A percentile compares a stretch with the other conserved stretches of the same genome.
phyloP scores from a whole-genome alignment of 2,329 filamentous ascomycete species.

The Endothia cerciana region DNA sequence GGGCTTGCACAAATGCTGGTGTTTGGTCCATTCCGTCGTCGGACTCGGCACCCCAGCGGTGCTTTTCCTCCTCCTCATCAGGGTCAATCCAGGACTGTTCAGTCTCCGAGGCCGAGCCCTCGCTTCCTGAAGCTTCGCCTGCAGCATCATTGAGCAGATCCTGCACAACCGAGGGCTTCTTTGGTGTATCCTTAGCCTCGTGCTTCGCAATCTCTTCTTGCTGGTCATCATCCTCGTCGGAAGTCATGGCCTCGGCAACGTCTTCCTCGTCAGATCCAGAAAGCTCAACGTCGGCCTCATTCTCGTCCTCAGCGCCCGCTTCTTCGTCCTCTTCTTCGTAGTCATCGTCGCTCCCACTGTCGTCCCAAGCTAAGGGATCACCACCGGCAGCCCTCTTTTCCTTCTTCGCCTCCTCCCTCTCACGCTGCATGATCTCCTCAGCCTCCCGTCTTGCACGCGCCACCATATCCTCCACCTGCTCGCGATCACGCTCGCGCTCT shows the following conservation, averaged over 20 bases:
- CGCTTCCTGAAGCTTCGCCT: conserved; percentile 40
- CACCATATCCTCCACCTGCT: conserved; percentile 85
- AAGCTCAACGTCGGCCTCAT: conserved; percentile 44
- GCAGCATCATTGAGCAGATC: conserved; percentile 45
- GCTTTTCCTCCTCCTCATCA: conserved; percentile 39
- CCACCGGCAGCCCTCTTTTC: conserved; percentile 52
- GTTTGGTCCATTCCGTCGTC: conserved; percentile 38
- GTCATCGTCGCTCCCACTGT: conserved; percentile 58
- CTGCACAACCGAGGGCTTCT: conserved; percentile 32
- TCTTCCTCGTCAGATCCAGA: conserved; percentile 48
- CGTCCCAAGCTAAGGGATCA: conserved; percentile 60
- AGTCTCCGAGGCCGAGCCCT: conserved; percentile 44
- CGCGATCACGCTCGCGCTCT: conserved; percentile 79
- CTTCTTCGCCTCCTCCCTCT: conserved; percentile 74
- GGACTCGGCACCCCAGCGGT: conserved; percentile 38
- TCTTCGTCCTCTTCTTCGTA: conserved; percentile 47
- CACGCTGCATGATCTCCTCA: conserved; percentile 75
- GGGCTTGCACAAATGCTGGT: conserved; percentile 32
- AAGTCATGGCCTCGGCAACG: conserved; percentile 30
- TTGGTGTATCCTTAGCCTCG: conserved; percentile 42
- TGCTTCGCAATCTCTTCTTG: conserved; percentile 44
- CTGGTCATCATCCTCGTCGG: conserved; percentile 37
- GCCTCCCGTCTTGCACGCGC: conserved; percentile 83
- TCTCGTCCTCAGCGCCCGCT: conserved; percentile 41
- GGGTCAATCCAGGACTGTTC: conserved; percentile 42